These are phyloP conservation scores for Forsythia viridissima DNA, from an alignment of 257 asterid genomes.

Conservation along the genomic window DNA sequence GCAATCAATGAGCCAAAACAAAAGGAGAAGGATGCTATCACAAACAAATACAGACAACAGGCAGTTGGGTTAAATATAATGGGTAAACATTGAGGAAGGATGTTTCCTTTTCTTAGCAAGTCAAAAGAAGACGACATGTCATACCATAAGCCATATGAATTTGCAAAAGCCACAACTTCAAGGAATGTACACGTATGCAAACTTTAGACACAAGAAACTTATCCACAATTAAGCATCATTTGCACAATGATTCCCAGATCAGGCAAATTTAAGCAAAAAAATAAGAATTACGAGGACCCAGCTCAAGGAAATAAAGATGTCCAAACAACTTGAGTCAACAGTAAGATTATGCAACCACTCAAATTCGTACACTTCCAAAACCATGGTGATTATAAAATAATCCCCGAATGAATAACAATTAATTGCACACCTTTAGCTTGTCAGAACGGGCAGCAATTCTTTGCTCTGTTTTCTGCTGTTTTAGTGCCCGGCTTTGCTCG, in stretches of 20 bases:
- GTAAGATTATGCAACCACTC: slow-evolving; percentile 9
- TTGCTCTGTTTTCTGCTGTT: slow-evolving; percentile 75
- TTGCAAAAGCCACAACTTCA: not conserved
- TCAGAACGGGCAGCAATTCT: slow-evolving; percentile 71
- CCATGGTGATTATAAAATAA: not conserved
- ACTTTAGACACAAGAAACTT: not conserved
- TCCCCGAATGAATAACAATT: slow-evolving; percentile 15
- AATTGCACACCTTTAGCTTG: slow-evolving; percentile 69
- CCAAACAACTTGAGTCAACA: not conserved
- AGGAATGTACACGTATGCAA: not conserved
- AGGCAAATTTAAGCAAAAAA: not conserved
- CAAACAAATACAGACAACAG: not conserved
- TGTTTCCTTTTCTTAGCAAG: not conserved
- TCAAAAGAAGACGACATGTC: not conserved
- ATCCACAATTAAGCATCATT: not conserved
- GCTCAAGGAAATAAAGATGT: slow-evolving; percentile 2
- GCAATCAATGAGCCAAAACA: not conserved
- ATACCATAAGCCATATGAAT: not conserved
- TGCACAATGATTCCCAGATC: not conserved
- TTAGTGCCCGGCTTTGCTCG: slow-evolving; percentile 70
- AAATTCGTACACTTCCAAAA: slow-evolving; percentile 13
- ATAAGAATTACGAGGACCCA: not conserved
- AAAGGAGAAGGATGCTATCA: not conserved
- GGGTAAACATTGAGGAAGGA: not conserved
- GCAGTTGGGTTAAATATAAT: not conserved